These are phyloP conservation scores for Trametes gibbosa DNA, from an alignment of 768 basidiomycete genomes.

Conservation along the genomic window DNA sequence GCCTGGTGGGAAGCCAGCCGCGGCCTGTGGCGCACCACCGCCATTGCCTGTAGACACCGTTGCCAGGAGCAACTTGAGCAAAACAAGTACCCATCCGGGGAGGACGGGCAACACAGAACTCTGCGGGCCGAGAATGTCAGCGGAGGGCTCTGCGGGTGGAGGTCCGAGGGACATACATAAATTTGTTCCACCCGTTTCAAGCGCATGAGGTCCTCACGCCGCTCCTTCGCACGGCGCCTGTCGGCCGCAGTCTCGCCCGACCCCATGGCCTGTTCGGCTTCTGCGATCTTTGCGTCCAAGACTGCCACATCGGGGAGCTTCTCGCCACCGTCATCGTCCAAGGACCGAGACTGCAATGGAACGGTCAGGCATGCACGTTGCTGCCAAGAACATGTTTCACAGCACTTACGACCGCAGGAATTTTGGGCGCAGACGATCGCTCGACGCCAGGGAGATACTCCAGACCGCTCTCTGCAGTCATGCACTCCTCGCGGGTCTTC, in stretches of 20 bases:
- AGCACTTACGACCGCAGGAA: slow-evolving; percentile 28
- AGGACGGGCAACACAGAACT: slow-evolving; percentile 79
- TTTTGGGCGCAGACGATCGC: slow-evolving; percentile 46
- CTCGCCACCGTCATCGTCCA: slow-evolving; percentile 61
- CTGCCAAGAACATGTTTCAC: slow-evolving; percentile 39
- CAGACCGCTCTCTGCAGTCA: slow-evolving; percentile 89
- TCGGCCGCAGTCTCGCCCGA: slow-evolving; percentile 51
- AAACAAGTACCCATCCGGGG: slow-evolving; percentile 88
- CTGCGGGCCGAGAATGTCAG: slow-evolving; percentile 39
- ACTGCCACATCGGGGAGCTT: slow-evolving; percentile 70
- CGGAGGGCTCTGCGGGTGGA: background rate
- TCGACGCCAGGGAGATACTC: slow-evolving; percentile 74
- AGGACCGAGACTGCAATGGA: slow-evolving; percentile 10
- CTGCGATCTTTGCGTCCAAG: slow-evolving; percentile 71
- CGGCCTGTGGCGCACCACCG: slow-evolving; percentile 57
- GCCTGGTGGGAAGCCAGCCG: slow-evolving; percentile 70
- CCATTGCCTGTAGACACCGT: slow-evolving; percentile 81
- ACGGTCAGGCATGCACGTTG: slow-evolving; percentile 17
- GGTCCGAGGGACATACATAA: slow-evolving; percentile 53
- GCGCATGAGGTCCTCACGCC: slow-evolving; percentile 79
- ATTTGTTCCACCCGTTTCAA: slow-evolving; percentile 89
- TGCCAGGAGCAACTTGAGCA: slow-evolving; percentile 88
- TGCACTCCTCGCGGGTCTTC: slow-evolving; percentile 92
- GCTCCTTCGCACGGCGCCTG: slow-evolving; percentile 60
- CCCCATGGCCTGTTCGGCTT: slow-evolving; percentile 51